phyloP scores from a whole-genome alignment of 2,329 filamentous ascomycete species.

The Ceratocystis smalleyi region DNA sequence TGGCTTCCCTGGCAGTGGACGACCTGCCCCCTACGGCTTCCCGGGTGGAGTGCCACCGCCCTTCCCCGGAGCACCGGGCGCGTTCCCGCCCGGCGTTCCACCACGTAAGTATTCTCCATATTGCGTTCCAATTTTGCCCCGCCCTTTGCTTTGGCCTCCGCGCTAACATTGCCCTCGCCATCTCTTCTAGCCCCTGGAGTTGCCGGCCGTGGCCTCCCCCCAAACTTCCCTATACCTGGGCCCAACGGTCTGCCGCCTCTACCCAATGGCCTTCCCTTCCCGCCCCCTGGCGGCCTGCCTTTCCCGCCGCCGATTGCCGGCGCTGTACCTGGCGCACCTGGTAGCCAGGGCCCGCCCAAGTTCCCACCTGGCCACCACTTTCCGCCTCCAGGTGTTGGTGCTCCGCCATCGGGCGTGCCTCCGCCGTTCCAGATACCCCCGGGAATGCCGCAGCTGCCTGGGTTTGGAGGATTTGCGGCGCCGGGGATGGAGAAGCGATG shows the following conservation, averaged over 20 bases:
- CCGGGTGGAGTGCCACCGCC: conserved; percentile 27
- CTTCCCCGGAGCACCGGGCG: conserved; percentile 25
- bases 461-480: conserved; percentile 20
- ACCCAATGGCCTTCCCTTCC: conserved; percentile 31
- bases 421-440: conserved; percentile 20
- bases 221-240: conserved; percentile 31
- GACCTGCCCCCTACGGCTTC: conserved; percentile 18
- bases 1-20: conserved; percentile 27
- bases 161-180: not conserved
- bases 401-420: conserved; percentile 20
- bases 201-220: conserved; percentile 33
- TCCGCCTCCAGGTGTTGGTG: conserved; percentile 22
- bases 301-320: conserved; percentile 23
- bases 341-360: conserved; percentile 23
- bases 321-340: conserved; percentile 26
- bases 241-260: conserved; percentile 26
- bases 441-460: conserved; percentile 17
- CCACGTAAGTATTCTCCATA: conserved; percentile 35
- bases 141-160: not conserved
- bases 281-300: conserved; percentile 25
- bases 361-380: conserved; percentile 18
- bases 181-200: conserved; percentile 34
- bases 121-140: conserved; percentile 6
- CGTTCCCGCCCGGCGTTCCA: conserved; percentile 23
- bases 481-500: conserved; percentile 26